Conservation (phyloP, 2,329 filamentous ascomycete species). For the Scleromitrula shiraiana region DNA sequence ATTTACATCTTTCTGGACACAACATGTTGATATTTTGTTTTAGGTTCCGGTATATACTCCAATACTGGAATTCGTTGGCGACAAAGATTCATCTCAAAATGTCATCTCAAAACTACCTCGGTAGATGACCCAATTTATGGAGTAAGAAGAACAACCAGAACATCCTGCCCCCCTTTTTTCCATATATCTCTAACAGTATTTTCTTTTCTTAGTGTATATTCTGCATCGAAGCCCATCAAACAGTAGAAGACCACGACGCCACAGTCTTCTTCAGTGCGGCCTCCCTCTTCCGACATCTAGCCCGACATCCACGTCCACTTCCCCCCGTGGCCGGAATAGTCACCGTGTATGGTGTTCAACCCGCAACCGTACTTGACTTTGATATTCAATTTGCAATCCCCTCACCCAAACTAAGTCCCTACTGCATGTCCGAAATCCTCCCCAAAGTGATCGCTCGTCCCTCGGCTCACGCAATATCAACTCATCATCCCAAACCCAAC, state of each 20-base stretch:
- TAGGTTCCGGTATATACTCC: slow-evolving; percentile 25
- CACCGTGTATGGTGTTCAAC: slow-evolving; percentile 23
- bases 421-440: slow-evolving; percentile 19
- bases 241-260: slow-evolving; percentile 28
- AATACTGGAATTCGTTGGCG: slow-evolving; percentile 26
- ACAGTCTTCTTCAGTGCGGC: slow-evolving; percentile 28
- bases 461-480: slow-evolving; percentile 17
- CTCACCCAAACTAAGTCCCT: slow-evolving; percentile 14
- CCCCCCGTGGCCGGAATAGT: slow-evolving; percentile 22
- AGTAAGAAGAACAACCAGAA: too few relatives aligned
- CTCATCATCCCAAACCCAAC: slow-evolving; percentile 22
- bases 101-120: slow-evolving; percentile 23
- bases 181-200: background rate
- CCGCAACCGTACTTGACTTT: slow-evolving; percentile 22
- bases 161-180: too few relatives aligned
- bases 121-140: slow-evolving; percentile 27
- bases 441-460: slow-evolving; percentile 22
- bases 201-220: slow-evolving; percentile 23
- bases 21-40: background rate
- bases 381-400: slow-evolving; percentile 25
- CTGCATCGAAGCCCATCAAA: slow-evolving; percentile 26
- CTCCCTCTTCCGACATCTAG: slow-evolving; percentile 26
- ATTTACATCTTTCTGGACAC: background rate
- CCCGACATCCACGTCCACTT: slow-evolving; percentile 25
- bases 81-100: slow-evolving; percentile 27